A percentile compares a stretch with the other conserved stretches of the same genome.
These are phyloP conservation scores for Cytospora mali DNA, from an alignment of 2,329 filamentous ascomycete genomes.

Conservation along the genomic window DNA sequence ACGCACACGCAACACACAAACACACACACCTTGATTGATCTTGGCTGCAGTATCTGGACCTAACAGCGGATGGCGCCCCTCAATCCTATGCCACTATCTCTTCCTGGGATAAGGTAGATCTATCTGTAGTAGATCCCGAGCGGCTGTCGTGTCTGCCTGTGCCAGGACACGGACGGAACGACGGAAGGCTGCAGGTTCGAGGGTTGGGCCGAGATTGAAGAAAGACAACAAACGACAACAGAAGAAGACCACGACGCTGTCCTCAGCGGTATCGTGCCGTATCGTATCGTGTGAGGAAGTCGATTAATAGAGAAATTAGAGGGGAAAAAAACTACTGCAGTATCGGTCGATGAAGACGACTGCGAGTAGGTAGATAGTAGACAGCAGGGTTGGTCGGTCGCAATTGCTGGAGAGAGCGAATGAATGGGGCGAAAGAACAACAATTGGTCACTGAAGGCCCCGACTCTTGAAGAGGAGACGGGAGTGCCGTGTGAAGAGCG, in stretches of 20 bases:
- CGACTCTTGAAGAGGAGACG: conserved; percentile 9
- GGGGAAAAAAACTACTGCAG: conserved; percentile 12
- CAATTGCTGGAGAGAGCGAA: conserved; percentile 10
- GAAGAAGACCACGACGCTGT: background rate
- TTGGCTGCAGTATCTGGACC: background rate
- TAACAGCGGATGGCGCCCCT: background rate
- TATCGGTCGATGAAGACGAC: conserved; percentile 28
- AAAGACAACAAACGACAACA: background rate
- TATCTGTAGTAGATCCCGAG: background rate
- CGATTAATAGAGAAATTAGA: conserved; percentile 18
- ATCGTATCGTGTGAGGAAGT: conserved; percentile 9
- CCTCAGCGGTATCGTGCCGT: conserved; percentile 4
- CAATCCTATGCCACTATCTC: background rate
- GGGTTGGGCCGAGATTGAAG: background rate
- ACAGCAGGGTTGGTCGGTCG: conserved; percentile 6
- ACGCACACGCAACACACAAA: background rate
- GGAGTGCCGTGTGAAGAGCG: conserved; percentile 1
- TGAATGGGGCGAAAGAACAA: conserved; percentile 15
- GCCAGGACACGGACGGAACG: background rate
- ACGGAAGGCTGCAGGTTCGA: conserved; percentile 9
- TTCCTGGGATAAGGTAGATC: background rate
- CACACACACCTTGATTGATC: background rate
- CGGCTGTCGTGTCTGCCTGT: conserved; percentile 4
- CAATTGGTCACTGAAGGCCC: conserved; percentile 4
- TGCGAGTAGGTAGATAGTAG: conserved; percentile 17